phyloP scores from a whole-genome alignment of 495 filamentous ascomycete species.

The Opeltia flavorubescens region DNA sequence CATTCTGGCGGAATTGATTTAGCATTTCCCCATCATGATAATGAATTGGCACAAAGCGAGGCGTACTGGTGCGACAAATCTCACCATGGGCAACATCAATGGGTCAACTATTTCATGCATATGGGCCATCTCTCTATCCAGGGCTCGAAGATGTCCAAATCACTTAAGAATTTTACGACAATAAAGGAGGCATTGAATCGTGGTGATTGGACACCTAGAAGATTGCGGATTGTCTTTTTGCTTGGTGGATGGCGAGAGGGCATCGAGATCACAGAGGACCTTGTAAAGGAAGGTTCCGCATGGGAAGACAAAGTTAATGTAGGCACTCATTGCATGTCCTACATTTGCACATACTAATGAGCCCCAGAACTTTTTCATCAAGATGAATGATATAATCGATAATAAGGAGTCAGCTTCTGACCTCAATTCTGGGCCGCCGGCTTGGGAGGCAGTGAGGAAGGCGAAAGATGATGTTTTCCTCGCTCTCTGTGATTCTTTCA shows the following conservation, averaged over 20 bases:
- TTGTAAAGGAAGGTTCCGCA: constrained; percentile 52
- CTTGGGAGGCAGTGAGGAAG: constrained; percentile 37
- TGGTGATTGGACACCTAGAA: constrained; percentile 67
- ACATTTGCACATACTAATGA: neutral
- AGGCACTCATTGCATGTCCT: constrained; percentile 13
- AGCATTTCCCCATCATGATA: constrained; percentile 92
- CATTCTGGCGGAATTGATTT: constrained; percentile 91
- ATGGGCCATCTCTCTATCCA: constrained; percentile 88
- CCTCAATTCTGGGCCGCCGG: constrained; percentile 5
- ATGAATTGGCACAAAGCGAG: constrained; percentile 88
- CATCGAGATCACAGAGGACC: constrained; percentile 76
- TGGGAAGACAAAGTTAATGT: constrained; percentile 73
- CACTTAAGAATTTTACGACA: constrained; percentile 93
- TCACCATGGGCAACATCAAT: constrained; percentile 41
- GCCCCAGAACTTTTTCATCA: constrained; percentile 75
- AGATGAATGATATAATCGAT: constrained; percentile 38
- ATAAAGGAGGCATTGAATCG: constrained; percentile 67
- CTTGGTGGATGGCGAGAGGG: constrained; percentile 82
- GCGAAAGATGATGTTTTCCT: constrained; percentile 50
- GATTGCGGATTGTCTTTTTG: constrained; percentile 75
- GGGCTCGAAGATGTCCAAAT: constrained; percentile 92
- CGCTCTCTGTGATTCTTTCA: constrained; percentile 75
- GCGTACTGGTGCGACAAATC: constrained; percentile 50
- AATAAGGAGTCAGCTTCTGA: constrained; percentile 4
- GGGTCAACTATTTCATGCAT: constrained; percentile 94